Conservation (phyloP, 2,329 filamentous ascomycete genomes). For the Fusarium miscanthi region DNA sequence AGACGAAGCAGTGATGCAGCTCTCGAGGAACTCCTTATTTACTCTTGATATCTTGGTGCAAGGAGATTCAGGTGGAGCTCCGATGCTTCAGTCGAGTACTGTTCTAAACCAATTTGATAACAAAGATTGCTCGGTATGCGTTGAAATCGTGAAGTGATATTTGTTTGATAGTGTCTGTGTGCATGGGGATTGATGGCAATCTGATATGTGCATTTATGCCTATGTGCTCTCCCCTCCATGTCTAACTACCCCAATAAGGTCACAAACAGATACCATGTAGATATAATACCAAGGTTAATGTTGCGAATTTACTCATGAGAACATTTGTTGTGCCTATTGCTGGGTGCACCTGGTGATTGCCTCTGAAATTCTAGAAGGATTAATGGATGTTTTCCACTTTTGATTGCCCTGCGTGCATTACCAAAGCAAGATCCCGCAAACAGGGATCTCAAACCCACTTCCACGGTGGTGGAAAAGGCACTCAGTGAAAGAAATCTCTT, state of each 20-base stretch:
- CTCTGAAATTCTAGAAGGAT: not conserved
- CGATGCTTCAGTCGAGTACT: rapidly evolving
- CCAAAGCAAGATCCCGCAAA: rapidly evolving
- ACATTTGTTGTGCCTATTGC: not conserved
- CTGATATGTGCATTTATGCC: not conserved
- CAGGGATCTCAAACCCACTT: not conserved
- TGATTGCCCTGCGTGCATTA: not conserved
- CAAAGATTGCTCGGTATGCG: too few relatives aligned
- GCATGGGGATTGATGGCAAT: not conserved
- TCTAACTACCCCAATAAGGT: rapidly evolving
- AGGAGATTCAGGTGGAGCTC: not conserved
- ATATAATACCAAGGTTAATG: rapidly evolving
- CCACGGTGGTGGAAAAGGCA: too few relatives aligned
- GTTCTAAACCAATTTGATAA: too few relatives aligned
- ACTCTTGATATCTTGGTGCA: rapidly evolving
- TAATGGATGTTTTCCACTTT: not conserved
- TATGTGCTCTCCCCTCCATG: rapidly evolving
- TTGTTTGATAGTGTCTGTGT: not conserved
- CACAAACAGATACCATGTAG: rapidly evolving
- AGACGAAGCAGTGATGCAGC: not conserved
- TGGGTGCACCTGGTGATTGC: not conserved
- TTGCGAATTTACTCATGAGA: rapidly evolving
- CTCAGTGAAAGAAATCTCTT: not conserved
- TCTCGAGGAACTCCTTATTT: not conserved
- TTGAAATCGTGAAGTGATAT: too few relatives aligned